Percentiles rank a stretch among this genome's conserved stretches.
Conservation (phyloP, 1,139 yeast genomes). For the Kodamaea derodonti region DNA sequence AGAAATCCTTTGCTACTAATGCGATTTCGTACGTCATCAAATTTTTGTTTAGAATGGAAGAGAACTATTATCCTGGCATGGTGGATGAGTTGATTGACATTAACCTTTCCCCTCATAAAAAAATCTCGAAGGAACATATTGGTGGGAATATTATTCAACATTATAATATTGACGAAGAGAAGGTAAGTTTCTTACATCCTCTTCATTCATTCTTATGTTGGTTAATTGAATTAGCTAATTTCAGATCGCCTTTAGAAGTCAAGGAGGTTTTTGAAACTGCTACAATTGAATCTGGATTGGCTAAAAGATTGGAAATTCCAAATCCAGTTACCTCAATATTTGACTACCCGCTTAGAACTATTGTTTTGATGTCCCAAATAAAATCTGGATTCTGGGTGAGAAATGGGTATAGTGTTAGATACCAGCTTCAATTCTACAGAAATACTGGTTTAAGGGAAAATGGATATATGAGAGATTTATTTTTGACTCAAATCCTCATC, state of each 20-base stretch:
- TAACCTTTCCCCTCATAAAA: conserved; percentile 13
- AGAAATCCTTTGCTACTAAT: conserved; percentile 19
- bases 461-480: conserved; percentile 76
- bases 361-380: conserved; percentile 54
- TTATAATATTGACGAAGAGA: conserved; percentile 32
- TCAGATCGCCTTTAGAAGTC: conserved; percentile 21
- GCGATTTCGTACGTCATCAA: conserved; percentile 32
- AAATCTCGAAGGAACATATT: conserved; percentile 19
- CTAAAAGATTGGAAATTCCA: conserved; percentile 13
- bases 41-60: conserved; percentile 30
- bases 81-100: conserved; percentile 29
- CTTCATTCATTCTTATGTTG: conserved; percentile 71
- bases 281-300: conserved; percentile 9
- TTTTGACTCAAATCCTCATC: conserved; percentile 64
- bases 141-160: conserved; percentile 21
- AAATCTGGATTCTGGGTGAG: conserved; percentile 61
- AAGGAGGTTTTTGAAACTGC: conserved; percentile 14
- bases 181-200: conserved; percentile 76
- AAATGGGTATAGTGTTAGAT: conserved; percentile 63
- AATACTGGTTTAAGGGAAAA: conserved; percentile 80
- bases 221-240: conserved; percentile 55
- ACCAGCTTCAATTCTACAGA: conserved; percentile 77
- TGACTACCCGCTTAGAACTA: conserved; percentile 74
- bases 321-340: conserved; percentile 37
- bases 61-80: conserved; percentile 25